Evolutionary conservation across 2,329 filamentous ascomycete species (phyloP), one percentile per base, ranked within the genome.

Genomic region (Diaporthe caulivora): DNA sequence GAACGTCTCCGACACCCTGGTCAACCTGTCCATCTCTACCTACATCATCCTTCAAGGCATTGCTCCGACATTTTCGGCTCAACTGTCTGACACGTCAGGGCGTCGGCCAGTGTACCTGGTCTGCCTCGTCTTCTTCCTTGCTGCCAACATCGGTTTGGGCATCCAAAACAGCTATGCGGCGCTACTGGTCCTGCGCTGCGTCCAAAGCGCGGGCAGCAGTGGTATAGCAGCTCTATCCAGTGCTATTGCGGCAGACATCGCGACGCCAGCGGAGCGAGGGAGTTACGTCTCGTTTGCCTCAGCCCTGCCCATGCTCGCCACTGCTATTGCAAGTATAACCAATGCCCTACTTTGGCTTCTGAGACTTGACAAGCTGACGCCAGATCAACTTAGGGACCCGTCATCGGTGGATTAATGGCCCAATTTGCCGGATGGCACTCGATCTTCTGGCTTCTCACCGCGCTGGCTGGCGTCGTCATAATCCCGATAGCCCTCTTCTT

Each of bases 221-320:
- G 87, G 87, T 9, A 91, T 89, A 0, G 84, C 91, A 34, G 86
- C 90, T 0, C 82, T 93, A 21, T 79, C 80, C 7, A 77, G 78
- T 2, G 90, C 86, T 0, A 86, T 92, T 0, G 87, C 93, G 1
- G 89, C 89, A 0, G 92, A 94, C 77, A 83, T 93, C 9, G 85
- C 89, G 11, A 92, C 90, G 0, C 87, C 87, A 2, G 87, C 87
- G 0, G 91, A 94, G 77, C 83, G 92, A 72, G 91, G 91, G 2
- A 83, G 86, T 44, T 91, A 90, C 77, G 78, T 81, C 0, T 84
- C 90, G 0, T 78, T 92, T 0, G 82, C 67, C 78, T 53, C 44
- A 2, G 44, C n/a, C 49, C 49, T 53, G 7, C 81, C 82, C 9
- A 80, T 81, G 0, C 67, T 85, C 42, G 83, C 86, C 44, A 47